Base-by-base conservation (phyloP, 1,139 yeast genomes). In the Trichomonascaceae sp. region DNA sequence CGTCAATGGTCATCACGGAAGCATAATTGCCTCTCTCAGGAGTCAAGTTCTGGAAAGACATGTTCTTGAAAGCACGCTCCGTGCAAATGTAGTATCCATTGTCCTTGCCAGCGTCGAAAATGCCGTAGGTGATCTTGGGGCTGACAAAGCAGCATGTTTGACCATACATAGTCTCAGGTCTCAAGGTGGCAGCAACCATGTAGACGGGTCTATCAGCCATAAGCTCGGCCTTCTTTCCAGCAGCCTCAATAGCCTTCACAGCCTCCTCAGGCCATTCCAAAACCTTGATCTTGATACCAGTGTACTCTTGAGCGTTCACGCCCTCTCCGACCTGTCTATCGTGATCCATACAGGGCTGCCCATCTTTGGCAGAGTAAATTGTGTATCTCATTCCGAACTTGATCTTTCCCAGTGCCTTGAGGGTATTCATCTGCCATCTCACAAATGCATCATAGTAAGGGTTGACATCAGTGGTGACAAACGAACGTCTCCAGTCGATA, bases 81-180 rank as follows among this genome's bases (percentile, higher is more conserved):
- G 98, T 89, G 52, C 93, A 78, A 54, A 89, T 76, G 61, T 65
- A 85, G 64, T 76, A 82, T 40, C 62, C 67, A 46, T 72, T 72
- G 47, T 80, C 74, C 23, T 20, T 20, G 42, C 93, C 93, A 38
- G 87, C 93, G 55, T 84, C 82, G 56, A 81, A 92, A 35, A 89
- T 60, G 54, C 98, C 98, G 54, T 92, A 89, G 36, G 71, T 74
- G 50, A 89, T 81, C 65, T 82, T 85, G 52, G 97, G 96, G 31
- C 95, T 82, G 22, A 89, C 97, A 52, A 89, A 92, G 69, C 97
- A 87, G 68, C 95, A 82, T 3, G 95, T 80, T 67, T 92, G 98
- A 44, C 97, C 98, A 53, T 87, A 87, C 96, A 92, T 84, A 47
- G 99, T 89, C 65, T 89, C 99, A 26, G 99, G 96, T 65, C 99